Evolutionary conservation across 2,329 filamentous ascomycete species (phyloP).

Genomic region (Aspergillus carbonarius): DNA sequence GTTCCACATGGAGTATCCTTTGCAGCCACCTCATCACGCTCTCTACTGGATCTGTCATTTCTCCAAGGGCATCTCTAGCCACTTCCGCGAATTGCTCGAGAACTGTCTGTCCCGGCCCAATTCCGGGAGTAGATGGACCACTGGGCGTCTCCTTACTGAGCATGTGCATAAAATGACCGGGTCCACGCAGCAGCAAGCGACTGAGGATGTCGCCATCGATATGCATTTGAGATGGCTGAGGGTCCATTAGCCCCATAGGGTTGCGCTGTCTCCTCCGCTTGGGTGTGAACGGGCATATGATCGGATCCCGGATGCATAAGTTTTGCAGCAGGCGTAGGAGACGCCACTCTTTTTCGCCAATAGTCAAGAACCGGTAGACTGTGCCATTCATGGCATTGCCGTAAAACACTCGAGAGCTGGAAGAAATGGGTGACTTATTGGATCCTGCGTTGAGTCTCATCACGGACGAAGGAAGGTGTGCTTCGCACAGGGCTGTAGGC

Average conservation of each 20-base stretch:
- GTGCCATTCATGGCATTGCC: slow-evolving; percentile 70
- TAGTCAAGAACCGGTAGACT: slow-evolving; percentile 66
- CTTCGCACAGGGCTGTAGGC: slow-evolving; percentile 30
- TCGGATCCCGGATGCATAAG: slow-evolving; percentile 53
- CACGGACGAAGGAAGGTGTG: slow-evolving; percentile 36
- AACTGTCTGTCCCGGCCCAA: slow-evolving; percentile 17
- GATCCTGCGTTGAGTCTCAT: slow-evolving; percentile 28
- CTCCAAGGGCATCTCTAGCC: slow-evolving; percentile 51
- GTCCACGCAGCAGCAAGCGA: slow-evolving; percentile 51
- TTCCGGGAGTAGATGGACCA: slow-evolving; percentile 11
- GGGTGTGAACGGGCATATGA: slow-evolving; percentile 52
- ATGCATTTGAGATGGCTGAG: slow-evolving; percentile 56
- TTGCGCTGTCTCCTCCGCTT: slow-evolving; percentile 29
- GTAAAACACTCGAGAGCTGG: slow-evolving; percentile 52
- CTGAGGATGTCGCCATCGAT: slow-evolving; percentile 66
- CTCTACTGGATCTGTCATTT: slow-evolving; percentile 24
- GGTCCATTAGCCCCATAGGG: slow-evolving; percentile 31
- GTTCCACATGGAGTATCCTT: slow-evolving; percentile 28
- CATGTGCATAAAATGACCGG: slow-evolving; percentile 30
- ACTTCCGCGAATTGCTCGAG: slow-evolving; percentile 49
- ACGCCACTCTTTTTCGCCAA: slow-evolving; percentile 63
- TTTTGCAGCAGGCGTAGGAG: slow-evolving; percentile 74
- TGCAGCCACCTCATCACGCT: slow-evolving; percentile 38
- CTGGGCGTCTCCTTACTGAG: slow-evolving; percentile 26
- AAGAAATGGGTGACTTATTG: slow-evolving; percentile 15